Evolutionary conservation across 2,329 filamentous ascomycete genomes (phyloP).

Genomic region (Talaromyces sp.): DNA sequence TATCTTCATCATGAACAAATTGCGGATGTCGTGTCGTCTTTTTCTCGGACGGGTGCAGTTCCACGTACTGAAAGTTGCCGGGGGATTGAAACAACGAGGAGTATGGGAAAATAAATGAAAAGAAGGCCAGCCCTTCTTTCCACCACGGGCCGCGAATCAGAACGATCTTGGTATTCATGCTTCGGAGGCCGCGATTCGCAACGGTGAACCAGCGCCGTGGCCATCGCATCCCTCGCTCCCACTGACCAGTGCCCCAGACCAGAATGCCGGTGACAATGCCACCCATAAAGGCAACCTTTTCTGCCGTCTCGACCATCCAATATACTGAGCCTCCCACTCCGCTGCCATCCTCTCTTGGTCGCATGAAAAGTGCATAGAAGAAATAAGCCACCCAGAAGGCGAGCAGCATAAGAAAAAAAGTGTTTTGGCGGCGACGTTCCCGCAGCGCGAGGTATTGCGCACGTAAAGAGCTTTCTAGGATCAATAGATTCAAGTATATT

Average conservation of each 20-base stretch:
- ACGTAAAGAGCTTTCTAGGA: conserved; percentile 89
- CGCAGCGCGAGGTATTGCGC: conserved; percentile 89
- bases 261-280: conserved; percentile 81
- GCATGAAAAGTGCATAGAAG: conserved; percentile 83
- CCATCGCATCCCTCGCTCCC: conserved; percentile 93
- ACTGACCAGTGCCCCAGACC: conserved; percentile 92
- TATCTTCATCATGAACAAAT: conserved; percentile 53
- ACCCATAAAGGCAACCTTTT: conserved; percentile 88
- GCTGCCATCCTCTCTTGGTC: conserved; percentile 89
- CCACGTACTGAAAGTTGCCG: conserved; percentile 73
- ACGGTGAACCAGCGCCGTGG: conserved; percentile 84
- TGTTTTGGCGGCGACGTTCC: conserved; percentile 82
- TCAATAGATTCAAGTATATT: conserved; percentile 96
- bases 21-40: conserved; percentile 31
- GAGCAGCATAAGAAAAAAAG: conserved; percentile 80
- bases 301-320: conserved; percentile 86
- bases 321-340: conserved; percentile 92
- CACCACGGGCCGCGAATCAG: conserved; percentile 78
- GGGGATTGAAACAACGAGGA: conserved; percentile 61
- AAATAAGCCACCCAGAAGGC: conserved; percentile 78
- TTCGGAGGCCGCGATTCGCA: conserved; percentile 82
- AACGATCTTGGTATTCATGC: conserved; percentile 95
- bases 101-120: conserved; percentile 74
- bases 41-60: conserved; percentile 47
- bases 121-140: conserved; percentile 67